These are phyloP conservation scores for Cephalotrichum gorgonifer DNA, from an alignment of 2,329 filamentous ascomycete species.

Conservation along the genomic window DNA sequence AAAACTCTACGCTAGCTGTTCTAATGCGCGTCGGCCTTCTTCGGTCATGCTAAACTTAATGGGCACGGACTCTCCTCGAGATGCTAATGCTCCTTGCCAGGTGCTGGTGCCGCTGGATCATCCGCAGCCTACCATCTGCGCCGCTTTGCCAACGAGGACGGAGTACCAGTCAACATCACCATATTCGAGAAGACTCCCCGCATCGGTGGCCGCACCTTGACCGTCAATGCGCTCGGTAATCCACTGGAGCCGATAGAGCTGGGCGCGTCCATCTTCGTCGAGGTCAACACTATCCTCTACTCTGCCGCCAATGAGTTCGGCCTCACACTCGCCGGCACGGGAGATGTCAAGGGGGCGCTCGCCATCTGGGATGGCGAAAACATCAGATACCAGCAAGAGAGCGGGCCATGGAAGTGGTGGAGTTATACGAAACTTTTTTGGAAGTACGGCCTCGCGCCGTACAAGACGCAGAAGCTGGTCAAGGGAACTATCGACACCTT, in stretches of 20 bases:
- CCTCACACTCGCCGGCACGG: constrained; percentile 43
- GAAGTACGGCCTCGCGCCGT: constrained; percentile 74
- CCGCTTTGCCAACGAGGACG: constrained; percentile 55
- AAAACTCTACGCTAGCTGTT: constrained; percentile 6
- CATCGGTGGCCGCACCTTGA: constrained; percentile 80
- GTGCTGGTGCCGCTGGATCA: constrained; percentile 80
- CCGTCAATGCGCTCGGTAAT: constrained; percentile 66
- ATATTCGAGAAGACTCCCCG: constrained; percentile 72
- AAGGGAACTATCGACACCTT: constrained; percentile 63
- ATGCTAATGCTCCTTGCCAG: constrained; percentile 30
- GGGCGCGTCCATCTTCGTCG: constrained; percentile 85
- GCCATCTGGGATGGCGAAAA: constrained; percentile 76
- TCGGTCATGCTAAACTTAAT: background rate
- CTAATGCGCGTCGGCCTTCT: background rate
- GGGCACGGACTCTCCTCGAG: background rate
- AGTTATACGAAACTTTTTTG: constrained; percentile 69
- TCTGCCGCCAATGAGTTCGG: constrained; percentile 62
- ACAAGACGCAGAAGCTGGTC: constrained; percentile 63
- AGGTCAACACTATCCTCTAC: constrained; percentile 72
- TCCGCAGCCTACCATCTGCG: constrained; percentile 77
- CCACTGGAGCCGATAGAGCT: constrained; percentile 64
- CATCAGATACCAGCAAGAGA: constrained; percentile 59
- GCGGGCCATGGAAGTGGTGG: constrained; percentile 61
- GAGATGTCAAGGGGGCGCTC: constrained; percentile 41
- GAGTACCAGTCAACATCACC: constrained; percentile 63